Base-by-base conservation (phyloP, 2,329 filamentous ascomycete species). In the Apiospora malaysiana region DNA sequence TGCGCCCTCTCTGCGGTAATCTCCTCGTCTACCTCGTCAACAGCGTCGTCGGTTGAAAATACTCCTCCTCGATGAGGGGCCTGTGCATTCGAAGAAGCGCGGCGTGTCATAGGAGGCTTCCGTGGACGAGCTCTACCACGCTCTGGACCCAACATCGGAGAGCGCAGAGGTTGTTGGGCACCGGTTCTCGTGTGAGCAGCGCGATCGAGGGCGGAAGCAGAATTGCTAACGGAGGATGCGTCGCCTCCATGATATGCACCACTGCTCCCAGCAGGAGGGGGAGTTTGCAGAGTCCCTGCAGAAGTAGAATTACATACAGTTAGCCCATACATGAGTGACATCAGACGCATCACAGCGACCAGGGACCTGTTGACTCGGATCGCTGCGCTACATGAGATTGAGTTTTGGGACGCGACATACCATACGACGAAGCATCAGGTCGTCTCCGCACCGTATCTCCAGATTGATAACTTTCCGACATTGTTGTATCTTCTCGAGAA, bases 21-120 rank as follows among this genome's bases (percentile, higher is more conserved):
- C 77, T 94, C 93, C 73, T 89, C 89, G 78, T 93, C 91, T 25
- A 97, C 90, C 81, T 98, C 95, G 74, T 90, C 87, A 32, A 91
- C 85, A 78, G 94, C 94, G 80, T 98, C 95, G 79, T 98, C 95
- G 66, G 94, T 94, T 0, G 95, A 98, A 82, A 97, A 98, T 72
- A 95, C 87, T 73, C 93, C 93, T 42, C 95, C 93, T 69, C 94
- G 92, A 79, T 95, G 90, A 2, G 94, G 94, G 51, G 90, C 90
- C 77, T 90, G 86, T 9, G 81, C 82, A 70, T 89, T 93, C 32
- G 94, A 94, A 1, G 94, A 95, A 71, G 91, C 86, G 72, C 94
- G 91, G 75, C 94, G 91, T 71, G 88, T 81, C 81, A 95, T 89
- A 14, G 88, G 83, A 23, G 94, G 94, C 80, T 95, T 97, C 79